Evolutionary conservation across 148 eudicot species (phyloP).

Genomic region (Nyssa sinensis): DNA sequence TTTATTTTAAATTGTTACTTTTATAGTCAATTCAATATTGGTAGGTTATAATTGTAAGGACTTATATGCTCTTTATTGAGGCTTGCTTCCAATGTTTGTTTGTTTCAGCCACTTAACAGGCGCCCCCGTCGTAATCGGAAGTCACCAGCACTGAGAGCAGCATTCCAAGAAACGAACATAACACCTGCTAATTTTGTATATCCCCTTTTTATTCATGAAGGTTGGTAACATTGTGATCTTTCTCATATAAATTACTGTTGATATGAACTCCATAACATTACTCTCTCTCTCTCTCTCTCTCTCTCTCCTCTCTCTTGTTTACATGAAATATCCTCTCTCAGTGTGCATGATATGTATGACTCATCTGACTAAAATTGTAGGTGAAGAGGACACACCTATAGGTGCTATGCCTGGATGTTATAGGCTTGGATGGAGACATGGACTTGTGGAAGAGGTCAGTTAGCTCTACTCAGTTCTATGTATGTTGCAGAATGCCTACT

Average conservation of each 20-base stretch:
- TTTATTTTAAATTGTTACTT: not conserved
- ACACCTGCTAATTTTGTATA: slow-evolving; percentile 93
- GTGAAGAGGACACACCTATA: slow-evolving; percentile 91
- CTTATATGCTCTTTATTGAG: slow-evolving; percentile 5
- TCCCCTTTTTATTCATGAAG: slow-evolving; percentile 96
- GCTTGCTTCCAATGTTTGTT: slow-evolving; percentile 11
- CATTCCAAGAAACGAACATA: slow-evolving; percentile 81
- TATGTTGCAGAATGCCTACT: not conserved
- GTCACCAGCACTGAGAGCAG: slow-evolving; percentile 65
- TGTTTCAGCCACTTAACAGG: slow-evolving; percentile 46
- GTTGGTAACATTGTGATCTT: slow-evolving; percentile 30
- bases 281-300: not conserved
- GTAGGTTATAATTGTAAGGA: not conserved
- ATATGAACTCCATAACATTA: not conserved
- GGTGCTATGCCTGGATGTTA: slow-evolving; percentile 99
- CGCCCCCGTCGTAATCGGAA: slow-evolving; percentile 90
- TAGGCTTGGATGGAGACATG: slow-evolving; percentile 98
- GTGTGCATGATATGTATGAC: slow-evolving; percentile 1
- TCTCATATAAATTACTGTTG: not conserved
- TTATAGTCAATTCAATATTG: not conserved
- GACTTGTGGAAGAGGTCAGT: slow-evolving; percentile 90
- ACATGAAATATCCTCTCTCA: not conserved
- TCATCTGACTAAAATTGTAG: slow-evolving; percentile 36
- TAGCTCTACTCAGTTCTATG: not conserved
- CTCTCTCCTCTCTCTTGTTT: not conserved